Conservation (phyloP, 495 filamentous ascomycete genomes). For the Venustampulla echinocandica region DNA sequence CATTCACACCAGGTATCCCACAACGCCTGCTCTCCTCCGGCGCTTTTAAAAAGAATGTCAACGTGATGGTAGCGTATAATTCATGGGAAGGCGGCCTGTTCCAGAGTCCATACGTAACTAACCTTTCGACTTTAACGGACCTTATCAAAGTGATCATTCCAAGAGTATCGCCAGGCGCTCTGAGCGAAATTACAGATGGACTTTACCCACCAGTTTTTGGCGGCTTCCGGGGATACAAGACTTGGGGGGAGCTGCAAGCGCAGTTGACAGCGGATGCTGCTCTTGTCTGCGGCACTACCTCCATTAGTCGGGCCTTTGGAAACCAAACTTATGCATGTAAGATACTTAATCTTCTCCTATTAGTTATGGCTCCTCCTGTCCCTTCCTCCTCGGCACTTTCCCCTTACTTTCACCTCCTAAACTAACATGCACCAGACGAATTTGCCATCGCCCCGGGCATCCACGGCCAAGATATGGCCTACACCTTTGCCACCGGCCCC, state of each 20-base stretch:
- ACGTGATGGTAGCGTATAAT: constrained; percentile 49
- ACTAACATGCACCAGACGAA: constrained; percentile 42
- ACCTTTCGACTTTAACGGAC: constrained; percentile 33
- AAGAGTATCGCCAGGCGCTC: constrained; percentile 28
- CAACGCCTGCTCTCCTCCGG: constrained; percentile 46
- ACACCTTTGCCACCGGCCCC: constrained; percentile 48
- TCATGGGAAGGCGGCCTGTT: constrained; percentile 39
- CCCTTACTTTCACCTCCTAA: constrained; percentile 43
- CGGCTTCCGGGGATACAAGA: no score
- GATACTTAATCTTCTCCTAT: constrained; percentile 34
- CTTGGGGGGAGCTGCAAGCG: no score
- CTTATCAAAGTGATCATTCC: constrained; percentile 51
- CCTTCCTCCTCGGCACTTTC: constrained; percentile 29
- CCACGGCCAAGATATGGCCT: constrained; percentile 46
- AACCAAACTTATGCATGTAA: no score
- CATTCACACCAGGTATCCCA: constrained; percentile 47
- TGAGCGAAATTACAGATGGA: constrained; percentile 4
- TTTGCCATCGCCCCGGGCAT: constrained; percentile 52
- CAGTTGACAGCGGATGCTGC: no score
- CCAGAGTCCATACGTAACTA: constrained; percentile 5
- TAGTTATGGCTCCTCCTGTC: constrained; percentile 30
- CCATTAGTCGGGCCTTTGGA: no score
- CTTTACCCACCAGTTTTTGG: constrained; percentile 29
- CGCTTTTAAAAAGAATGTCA: constrained; percentile 43
- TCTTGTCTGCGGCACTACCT: no score